Base-by-base conservation (phyloP, 202 grass and related monocot species). In the Hordeum pubiflorum region DNA sequence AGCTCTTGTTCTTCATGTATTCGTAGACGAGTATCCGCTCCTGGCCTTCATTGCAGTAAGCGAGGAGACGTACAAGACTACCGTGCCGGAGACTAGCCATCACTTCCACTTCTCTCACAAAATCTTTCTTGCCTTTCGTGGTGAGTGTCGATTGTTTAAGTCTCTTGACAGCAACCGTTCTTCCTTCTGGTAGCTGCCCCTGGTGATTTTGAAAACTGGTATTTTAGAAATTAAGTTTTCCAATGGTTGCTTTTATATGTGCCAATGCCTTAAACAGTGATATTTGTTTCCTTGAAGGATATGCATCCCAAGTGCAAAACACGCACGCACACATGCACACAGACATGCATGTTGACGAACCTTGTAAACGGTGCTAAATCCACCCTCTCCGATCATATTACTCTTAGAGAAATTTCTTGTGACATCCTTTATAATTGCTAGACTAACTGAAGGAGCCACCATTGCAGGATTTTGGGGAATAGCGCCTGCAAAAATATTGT, bases 351-450 rank as follows among this genome's bases (percentile, higher is more conserved):
- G 33, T 34, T 6, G 33, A 7, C 62, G 2, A 32, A 81, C 79
- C 79, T 62, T 81, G 11, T 81, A 81, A 12, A 81, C 79, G 20
- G 60, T n/a, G 2, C 55, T 70, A 23, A 73, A 82, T 61, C 79
- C 79, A 10, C 68, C 79, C 21, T 82, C 24, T 0, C 79, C 79
- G 22, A 82, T 44, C 39, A 73, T 20, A 22, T 37, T 14, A 9
- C 24, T 34, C 0, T 33, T 11, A 1, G 68, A 62, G 39, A 82
- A 82, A 73, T 82, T 59, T 9, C 39, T 6, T 0, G 79, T 73
- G 5, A 58, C 18, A 20, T 23, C 10, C 55, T 63, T 73, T 50
- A 73, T 31, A 24, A 44, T 26, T 37, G 7, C 2, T 12, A 82
- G 68, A 50, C 57, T 29, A 59, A 76, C 20, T 17, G 38, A 63